Base-by-base conservation (phyloP, 768 basidiomycete genomes). In the Auriscalpium microsporum region DNA sequence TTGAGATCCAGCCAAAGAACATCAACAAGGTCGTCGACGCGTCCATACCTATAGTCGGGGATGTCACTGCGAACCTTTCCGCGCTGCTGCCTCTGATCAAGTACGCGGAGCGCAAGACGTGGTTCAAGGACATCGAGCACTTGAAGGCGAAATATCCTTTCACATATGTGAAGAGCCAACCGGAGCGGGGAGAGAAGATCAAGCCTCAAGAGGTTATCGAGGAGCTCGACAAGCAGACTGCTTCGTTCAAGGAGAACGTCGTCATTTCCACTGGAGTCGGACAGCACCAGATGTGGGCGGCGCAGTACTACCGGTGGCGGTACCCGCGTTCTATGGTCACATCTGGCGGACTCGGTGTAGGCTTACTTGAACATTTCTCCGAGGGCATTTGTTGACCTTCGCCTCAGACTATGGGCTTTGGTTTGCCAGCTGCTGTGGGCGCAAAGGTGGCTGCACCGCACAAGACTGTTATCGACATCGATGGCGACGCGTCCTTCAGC, bases 261-360 rank as follows among this genome's bases (percentile, higher is more conserved):
- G 73, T 99, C 65, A 72, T 99, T 52, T 71, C 91, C 10, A 99
- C 96, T 14, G 96, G 96, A 63, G 96, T 99, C 19, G 96, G 96
- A 8, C 96, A 99, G 69, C 96, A 98, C 73, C 95, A 99, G 72
- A 98, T 98, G 96, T 98, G 93, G 94, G 95, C 95, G 2, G 91
- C 90, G 44, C 96, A 99, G 70, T 78, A 86, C 68, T 98, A 82
- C 72, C 78, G 94, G 56, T 99, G 94, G 94, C 87, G 73, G 58
- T 73, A 86, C 49, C 96, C 96, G 0, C 78, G 85, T 44, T 79
- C 90, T 47, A 79, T 97, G 86, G 84, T 95, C 53, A 92, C 94
- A 13, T 94, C 90, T 36, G 95, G 95, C 61, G 95, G 95, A 60
- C 80, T 97, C 17, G 95, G 95, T 6, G 91, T 93, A 71, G 61